A percentile compares a stretch with the other conserved stretches of the same genome.
Conservation (phyloP, 441 rosid species). For the Monsonia emarginata region DNA sequence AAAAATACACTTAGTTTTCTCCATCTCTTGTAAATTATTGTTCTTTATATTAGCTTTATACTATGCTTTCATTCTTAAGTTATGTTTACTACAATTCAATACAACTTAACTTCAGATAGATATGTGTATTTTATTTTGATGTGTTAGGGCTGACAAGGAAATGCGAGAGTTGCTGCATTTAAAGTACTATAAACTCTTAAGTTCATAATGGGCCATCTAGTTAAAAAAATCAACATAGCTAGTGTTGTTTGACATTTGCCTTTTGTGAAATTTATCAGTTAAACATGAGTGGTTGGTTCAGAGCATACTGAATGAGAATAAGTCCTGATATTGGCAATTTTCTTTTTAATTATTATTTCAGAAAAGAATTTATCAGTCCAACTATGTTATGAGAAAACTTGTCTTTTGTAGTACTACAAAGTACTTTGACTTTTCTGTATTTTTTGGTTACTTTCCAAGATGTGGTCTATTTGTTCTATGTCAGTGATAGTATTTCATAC, state of each 20-base stretch:
- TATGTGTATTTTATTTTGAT: not conserved
- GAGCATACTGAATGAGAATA: not conserved
- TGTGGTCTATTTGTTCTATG: not conserved
- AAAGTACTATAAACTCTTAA: not conserved
- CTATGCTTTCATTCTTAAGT: not conserved
- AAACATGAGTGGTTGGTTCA: not conserved
- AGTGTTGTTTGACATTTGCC: not conserved
- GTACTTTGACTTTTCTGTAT: not conserved
- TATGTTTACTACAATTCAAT: no score
- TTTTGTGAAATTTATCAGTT: not conserved
- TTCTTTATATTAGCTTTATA: not conserved
- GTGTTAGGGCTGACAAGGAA: no score
- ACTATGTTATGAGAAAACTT: not conserved
- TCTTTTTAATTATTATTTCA: not conserved
- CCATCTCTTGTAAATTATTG: not conserved
- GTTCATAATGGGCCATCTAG: not conserved
- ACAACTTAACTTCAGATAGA: not conserved
- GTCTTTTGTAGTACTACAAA: not conserved
- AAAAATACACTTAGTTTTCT: not conserved
- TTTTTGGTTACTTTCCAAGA: not conserved
- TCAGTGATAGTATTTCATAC: slow-evolving; percentile 12
- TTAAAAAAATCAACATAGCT: not conserved
- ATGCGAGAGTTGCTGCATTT: not conserved
- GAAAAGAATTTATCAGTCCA: not conserved
- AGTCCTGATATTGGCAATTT: not conserved